A percentile compares a stretch with the other conserved stretches of the same genome.
Conservation (phyloP, 129 eudicot genomes). For the Arctium minus region DNA sequence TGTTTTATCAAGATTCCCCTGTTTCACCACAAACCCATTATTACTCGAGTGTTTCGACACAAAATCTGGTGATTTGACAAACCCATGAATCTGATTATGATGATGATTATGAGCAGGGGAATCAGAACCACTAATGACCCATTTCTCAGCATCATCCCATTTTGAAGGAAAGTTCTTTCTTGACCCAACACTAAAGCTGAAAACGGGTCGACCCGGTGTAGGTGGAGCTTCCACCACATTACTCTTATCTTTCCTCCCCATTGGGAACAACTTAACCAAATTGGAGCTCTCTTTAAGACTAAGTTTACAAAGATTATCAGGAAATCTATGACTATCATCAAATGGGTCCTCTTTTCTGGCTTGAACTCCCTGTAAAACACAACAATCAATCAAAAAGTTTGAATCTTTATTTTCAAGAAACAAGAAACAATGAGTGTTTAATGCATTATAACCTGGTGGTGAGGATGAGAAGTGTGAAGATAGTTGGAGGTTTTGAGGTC, state of each 20-base stretch:
- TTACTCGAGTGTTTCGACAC: conserved; percentile 26
- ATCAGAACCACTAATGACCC: conserved; percentile 60
- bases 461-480: conserved; percentile 19
- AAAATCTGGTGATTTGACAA: conserved; percentile 11
- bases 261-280: conserved; percentile 66
- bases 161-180: conserved; percentile 67
- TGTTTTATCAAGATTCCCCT: conserved; percentile 19
- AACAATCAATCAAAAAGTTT: not conserved
- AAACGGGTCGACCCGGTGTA: conserved; percentile 77
- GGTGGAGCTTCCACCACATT: conserved; percentile 53
- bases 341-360: conserved; percentile 42
- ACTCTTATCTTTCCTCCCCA: conserved; percentile 34
- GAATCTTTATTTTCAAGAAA: not conserved
- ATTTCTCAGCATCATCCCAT: conserved; percentile 87
- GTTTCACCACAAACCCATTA: conserved; percentile 18
- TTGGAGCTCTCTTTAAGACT: conserved; percentile 58
- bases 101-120: conserved; percentile 47
- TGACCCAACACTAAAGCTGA: conserved; percentile 63
- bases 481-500: conserved; percentile 20
- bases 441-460: conserved; percentile 22
- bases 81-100: conserved; percentile 8
- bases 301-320: conserved; percentile 56
- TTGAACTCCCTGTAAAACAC: conserved; percentile 7
- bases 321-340: conserved; percentile 39
- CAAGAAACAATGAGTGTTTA: not conserved